A percentile compares a stretch with the other conserved stretches of the same genome.
Conservation (phyloP, 805 yeast genomes). For the Barnettozyma pratensis region DNA sequence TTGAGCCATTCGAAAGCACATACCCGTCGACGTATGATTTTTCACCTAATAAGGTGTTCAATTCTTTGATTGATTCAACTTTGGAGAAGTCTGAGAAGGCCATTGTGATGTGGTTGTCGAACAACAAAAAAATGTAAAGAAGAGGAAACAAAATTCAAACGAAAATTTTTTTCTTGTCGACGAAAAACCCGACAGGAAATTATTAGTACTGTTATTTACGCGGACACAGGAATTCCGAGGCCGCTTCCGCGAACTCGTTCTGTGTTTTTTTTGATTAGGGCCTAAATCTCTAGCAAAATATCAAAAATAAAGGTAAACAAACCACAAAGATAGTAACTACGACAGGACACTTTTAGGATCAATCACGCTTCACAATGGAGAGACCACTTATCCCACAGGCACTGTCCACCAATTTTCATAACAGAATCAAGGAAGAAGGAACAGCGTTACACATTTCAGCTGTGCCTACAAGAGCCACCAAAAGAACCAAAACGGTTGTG, state of each 20-base stretch:
- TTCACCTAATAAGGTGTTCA: constrained; percentile 84
- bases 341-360: background rate
- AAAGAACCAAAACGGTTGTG: constrained; percentile 63
- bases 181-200: background rate
- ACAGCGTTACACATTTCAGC: constrained; percentile 71
- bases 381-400: constrained; percentile 61
- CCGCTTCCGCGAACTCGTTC: constrained; percentile 1
- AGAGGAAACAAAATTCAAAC: constrained; percentile 1
- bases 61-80: constrained; percentile 64
- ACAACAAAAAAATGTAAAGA: background rate
- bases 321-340: background rate
- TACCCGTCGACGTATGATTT: constrained; percentile 96
- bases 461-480: constrained; percentile 71
- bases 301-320: background rate
- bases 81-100: constrained; percentile 79
- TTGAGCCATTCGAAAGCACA: constrained; percentile 32
- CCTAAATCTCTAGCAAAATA: background rate
- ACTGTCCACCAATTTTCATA: constrained; percentile 64
- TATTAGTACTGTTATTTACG: background rate
- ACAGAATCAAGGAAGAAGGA: constrained; percentile 67
- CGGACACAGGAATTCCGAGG: background rate
- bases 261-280: background rate
- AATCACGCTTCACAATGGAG: constrained; percentile 14
- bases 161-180: constrained; percentile 5
- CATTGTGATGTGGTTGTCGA: constrained; percentile 34